Base-by-base conservation (phyloP, 164 flowering plant genomes). In the Annona squamosa region DNA sequence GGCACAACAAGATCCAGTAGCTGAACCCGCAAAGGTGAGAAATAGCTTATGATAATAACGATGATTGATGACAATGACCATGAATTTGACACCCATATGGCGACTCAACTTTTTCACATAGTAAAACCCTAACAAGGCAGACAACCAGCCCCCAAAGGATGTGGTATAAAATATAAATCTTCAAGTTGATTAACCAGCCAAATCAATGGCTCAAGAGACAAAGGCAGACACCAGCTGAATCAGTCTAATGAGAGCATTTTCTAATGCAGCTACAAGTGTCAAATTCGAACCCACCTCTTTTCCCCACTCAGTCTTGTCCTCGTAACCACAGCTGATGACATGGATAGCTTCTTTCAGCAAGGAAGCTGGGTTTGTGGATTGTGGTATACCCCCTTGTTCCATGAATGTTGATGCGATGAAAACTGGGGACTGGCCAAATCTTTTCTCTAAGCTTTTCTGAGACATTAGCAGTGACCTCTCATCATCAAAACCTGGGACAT, bases 241-340 rank as follows among this genome's bases (percentile, higher is more conserved):
- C 10, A 52, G 59, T 2, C 59, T 2, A 52, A 52, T 9, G 13
- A 52, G 13, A 52, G 59, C 13, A 6, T 52, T 16, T 52, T 52
- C 13, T 10, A 52, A 19, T 43, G 19, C 67, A 3, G 42, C 67
- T 5, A 17, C 42, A 19, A 4, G 37, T 64, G 67, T 12, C 48
- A 37, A 10, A 68, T 7, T 19, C 56, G 45, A 4, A 45, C 57
- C 74, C 46, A 95, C 99, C 98, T 95, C 99, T 88, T 95, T 93
- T 48, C 99, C 99, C 99, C 99, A 95, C 78, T 91, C 97, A 13
- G 94, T 85, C 79, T 95, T 93, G 82, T 93, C 98, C 77, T 95
- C 99, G 44, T 95, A 95, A 65, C 99, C 98, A 75, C 99, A 95
- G 80, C 99, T 93, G 76, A 95, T 93, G 69, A 95, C 99, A 85